phyloP scores from a whole-genome alignment of 306 rosid species.

The Styphnolobium japonicum region DNA sequence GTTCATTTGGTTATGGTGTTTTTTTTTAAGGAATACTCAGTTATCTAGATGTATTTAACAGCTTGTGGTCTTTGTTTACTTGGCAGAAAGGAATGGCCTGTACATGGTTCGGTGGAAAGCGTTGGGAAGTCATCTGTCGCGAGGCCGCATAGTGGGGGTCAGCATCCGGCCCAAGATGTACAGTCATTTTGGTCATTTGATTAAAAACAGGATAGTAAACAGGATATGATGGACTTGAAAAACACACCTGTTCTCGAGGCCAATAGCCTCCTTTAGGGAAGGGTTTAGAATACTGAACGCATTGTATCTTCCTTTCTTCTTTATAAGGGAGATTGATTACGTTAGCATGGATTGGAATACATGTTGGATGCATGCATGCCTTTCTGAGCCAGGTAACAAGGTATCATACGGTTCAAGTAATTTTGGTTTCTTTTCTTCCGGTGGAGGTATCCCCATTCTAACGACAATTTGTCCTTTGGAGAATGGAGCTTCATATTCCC shows the following conservation, averaged over 20 bases:
- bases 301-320: constrained; percentile 64
- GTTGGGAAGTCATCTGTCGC: constrained; percentile 39
- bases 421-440: background rate
- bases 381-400: constrained; percentile 24
- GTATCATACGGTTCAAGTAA: background rate
- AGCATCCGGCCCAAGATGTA: constrained; percentile 55
- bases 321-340: constrained; percentile 51
- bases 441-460: background rate
- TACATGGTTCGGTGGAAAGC: constrained; percentile 47
- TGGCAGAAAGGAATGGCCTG: constrained; percentile 59
- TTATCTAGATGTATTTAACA: background rate
- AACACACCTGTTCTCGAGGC: constrained; percentile 43
- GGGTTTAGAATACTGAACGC: constrained; percentile 50
- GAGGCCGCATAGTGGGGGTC: constrained; percentile 52
- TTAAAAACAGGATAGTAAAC: constrained; percentile 33
- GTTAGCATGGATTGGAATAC: constrained; percentile 41
- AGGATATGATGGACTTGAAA: constrained; percentile 26
- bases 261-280: constrained; percentile 48
- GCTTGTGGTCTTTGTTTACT: background rate
- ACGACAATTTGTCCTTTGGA: background rate
- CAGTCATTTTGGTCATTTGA: constrained; percentile 71
- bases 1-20: background rate
- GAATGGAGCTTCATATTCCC: background rate
- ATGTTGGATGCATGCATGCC: constrained; percentile 41
- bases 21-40: background rate